Base-by-base conservation (phyloP, 345 rosid species). In the Citrus australasica region DNA sequence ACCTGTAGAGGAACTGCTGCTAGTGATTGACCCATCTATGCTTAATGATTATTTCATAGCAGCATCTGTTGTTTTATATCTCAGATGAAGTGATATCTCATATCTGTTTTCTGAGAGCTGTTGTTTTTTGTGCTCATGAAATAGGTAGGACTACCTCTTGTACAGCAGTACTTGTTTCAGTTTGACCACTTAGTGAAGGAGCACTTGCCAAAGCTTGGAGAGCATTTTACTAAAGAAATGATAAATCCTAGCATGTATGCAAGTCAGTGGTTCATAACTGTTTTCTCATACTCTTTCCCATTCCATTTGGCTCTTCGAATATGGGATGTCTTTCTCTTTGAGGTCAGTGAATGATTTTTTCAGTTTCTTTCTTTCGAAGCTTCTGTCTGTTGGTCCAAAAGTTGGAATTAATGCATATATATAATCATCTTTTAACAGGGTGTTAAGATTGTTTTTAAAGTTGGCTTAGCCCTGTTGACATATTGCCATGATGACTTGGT, bases 231-330 rank as follows among this genome's bases (percentile, higher is more conserved):
- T 78, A 82, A 82, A 69, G 95, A 96, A 89, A 92, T 91, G 98
- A 94, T 96, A 80, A 96, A 92, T 85, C 98, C 99, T 72, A 96
- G 98, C 83, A 96, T 96, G 99, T 96, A 96, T 80, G 98, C 95
- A 48, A 96, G 98, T 74, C 98, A 96, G 76, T 96, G 99, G 98
- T 96, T 96, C 91, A 94, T 96, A 76, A 96, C 99, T 5, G 98
- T 96, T 53, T 96, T 96, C 80, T 86, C 98, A 0, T 94, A 92
- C 83, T 96, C 99, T 14, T 92, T 96, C 84, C 99, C 99, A 2
- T 96, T 96, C 84, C 93, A 87, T 79, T 82, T 91, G 83, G 93
- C 98, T 75, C 95, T 96, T 80, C 92, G 99, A 83, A 92, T 92
- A 66, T 96, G 99, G 99, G 98, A 96, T 85, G 98, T 96, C 53